phyloP scores from a whole-genome alignment of 345 rosid genomes.

The Brassica nigra region DNA sequence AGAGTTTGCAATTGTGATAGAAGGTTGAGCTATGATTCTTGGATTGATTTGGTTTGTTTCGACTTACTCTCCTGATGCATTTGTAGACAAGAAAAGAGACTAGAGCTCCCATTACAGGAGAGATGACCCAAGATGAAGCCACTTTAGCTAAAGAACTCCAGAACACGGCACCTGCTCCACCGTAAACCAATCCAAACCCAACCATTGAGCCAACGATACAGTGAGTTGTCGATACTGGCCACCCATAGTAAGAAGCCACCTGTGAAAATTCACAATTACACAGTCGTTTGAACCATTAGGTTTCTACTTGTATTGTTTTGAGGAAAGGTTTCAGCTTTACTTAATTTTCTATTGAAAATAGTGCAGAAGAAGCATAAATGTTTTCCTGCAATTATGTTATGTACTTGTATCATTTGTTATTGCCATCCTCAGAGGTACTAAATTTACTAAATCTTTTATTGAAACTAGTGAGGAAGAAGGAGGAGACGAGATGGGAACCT shows the following conservation, averaged over 20 bases:
- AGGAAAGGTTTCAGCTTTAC: background rate
- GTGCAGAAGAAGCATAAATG: too few species aligned
- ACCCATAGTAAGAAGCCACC: constrained; percentile 92
- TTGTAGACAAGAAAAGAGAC: constrained; percentile 89
- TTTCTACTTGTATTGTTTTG: constrained; percentile 7
- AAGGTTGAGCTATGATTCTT: background rate
- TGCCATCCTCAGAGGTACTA: too few species aligned
- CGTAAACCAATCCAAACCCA: constrained; percentile 91
- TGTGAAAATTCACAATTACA: constrained; percentile 26
- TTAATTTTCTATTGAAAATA: background rate
- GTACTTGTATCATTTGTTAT: background rate
- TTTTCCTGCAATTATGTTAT: background rate
- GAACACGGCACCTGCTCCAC: constrained; percentile 93
- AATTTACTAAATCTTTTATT: background rate
- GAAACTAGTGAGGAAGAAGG: constrained; percentile 13
- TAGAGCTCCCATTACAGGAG: constrained; percentile 82
- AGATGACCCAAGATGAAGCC: constrained; percentile 91
- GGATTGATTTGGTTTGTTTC: background rate
- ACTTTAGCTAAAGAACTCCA: constrained; percentile 95
- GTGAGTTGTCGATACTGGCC: constrained; percentile 98
- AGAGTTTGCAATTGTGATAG: background rate
- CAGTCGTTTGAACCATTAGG: background rate
- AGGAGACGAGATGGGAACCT: constrained; percentile 54
- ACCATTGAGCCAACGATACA: constrained; percentile 98
- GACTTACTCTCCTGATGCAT: constrained; percentile 90